Evolutionary conservation across 1,284 basidiomycete genomes (phyloP).

Genomic region (Leucoagaricus sp.): DNA sequence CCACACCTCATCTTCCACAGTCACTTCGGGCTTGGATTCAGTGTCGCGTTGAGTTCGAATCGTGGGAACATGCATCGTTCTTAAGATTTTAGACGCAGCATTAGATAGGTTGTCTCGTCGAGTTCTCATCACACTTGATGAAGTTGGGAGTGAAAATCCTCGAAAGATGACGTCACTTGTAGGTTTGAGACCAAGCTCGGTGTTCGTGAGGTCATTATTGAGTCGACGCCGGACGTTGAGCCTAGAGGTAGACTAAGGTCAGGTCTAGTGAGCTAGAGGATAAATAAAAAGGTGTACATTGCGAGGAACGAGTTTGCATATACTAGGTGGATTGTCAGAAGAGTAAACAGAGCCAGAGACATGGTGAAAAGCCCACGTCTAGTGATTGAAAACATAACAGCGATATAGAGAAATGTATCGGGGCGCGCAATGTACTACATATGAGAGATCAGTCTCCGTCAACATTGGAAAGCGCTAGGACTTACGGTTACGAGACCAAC

Average conservation of each 20-base stretch:
- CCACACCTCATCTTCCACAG: too few species aligned
- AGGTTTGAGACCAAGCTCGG: too few species aligned
- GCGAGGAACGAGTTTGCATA: constrained; percentile 2
- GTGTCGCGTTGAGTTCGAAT: too few species aligned
- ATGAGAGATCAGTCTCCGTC: neutral
- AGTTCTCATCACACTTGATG: too few species aligned
- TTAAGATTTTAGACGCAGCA: too few species aligned
- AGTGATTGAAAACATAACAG: constrained; percentile 29
- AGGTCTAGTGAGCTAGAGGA: neutral
- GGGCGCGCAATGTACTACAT: constrained; percentile 31
- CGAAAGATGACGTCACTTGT: too few species aligned
- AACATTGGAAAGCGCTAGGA: neutral
- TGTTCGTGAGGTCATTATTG: neutral
- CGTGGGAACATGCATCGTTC: too few species aligned
- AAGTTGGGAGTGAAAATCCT: too few species aligned
- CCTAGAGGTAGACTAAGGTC: neutral
- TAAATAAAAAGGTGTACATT: neutral
- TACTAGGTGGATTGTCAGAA: neutral
- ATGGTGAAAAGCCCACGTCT: constrained; percentile 21
- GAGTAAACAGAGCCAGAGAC: neutral
- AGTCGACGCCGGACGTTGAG: neutral
- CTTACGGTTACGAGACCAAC: constrained; percentile 27
- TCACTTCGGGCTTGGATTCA: too few species aligned
- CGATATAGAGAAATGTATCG: constrained; percentile 27
- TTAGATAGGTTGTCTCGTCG: too few species aligned